phyloP scores from a whole-genome alignment of 2,329 filamentous ascomycete species.

The Cordyceps tenuipes region DNA sequence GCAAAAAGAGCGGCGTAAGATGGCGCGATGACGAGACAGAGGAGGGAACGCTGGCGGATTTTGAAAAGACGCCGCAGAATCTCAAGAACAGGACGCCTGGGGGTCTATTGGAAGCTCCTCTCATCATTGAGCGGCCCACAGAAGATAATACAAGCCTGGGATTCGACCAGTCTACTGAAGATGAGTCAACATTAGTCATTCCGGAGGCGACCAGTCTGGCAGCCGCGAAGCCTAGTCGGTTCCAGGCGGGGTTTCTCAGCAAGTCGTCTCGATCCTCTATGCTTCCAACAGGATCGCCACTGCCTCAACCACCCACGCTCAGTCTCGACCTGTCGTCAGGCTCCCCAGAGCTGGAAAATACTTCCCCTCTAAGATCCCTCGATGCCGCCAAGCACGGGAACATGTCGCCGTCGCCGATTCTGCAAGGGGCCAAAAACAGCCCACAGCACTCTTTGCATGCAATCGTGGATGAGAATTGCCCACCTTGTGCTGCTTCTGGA shows the following conservation, averaged over 20 bases:
- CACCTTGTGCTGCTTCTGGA: conserved; percentile 28
- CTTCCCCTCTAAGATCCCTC: conserved; percentile 41
- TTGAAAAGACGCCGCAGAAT: conserved; percentile 80
- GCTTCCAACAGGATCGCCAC: conserved; percentile 50
- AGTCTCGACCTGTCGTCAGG: conserved; percentile 48
- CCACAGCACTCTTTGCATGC: conserved; percentile 29
- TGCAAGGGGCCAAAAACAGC: conserved; percentile 21
- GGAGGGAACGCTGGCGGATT: conserved; percentile 78
- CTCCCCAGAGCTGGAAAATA: conserved; percentile 22
- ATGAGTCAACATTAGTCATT: conserved; percentile 52
- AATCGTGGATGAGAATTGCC: conserved; percentile 44
- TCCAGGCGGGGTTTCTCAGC: conserved; percentile 82
- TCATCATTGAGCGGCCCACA: conserved; percentile 18
- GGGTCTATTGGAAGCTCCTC: conserved; percentile 37
- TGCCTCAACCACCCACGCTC: conserved; percentile 46
- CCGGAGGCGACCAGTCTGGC: conserved; percentile 29
- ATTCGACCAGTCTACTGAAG: conserved; percentile 29
- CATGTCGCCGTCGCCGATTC: conserved; percentile 35
- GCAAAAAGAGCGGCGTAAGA: conserved; percentile 64
- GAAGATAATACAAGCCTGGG: conserved; percentile 7
- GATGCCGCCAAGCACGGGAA: conserved; percentile 43
- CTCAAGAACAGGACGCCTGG: conserved; percentile 47
- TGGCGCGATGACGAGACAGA: conserved; percentile 88
- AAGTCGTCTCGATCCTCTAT: conserved; percentile 35
- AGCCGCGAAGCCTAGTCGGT: conserved; percentile 58